Conservation (phyloP, 768 basidiomycete species). For the Leucogyrophana mollusca region DNA sequence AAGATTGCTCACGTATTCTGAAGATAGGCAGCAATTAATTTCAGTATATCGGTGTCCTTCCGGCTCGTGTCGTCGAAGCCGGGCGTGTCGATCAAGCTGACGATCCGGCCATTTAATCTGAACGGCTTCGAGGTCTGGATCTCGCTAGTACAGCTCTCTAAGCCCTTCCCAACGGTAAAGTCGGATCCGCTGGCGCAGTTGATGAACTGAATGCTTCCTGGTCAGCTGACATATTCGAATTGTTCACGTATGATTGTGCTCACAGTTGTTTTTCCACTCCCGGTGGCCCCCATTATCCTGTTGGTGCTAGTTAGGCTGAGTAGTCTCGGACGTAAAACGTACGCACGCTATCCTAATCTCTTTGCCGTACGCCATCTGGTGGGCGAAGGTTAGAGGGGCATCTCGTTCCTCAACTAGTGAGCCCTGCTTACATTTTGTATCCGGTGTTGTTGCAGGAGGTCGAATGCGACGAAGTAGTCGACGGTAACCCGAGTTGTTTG, state of each 20-base stretch:
- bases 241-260: neutral
- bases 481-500: too few relatives aligned
- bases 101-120: constrained; percentile 36
- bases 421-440: too few relatives aligned
- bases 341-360: constrained; percentile 34
- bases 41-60: constrained; percentile 46
- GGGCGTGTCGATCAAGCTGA: constrained; percentile 57
- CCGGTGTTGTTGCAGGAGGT: too few relatives aligned
- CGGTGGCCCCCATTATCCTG: constrained; percentile 17
- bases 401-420: too few relatives aligned
- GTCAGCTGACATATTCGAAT: neutral
- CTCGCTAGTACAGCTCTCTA: constrained; percentile 43
- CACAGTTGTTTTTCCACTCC: constrained; percentile 17
- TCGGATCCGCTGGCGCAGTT: constrained; percentile 43
- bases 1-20: constrained; percentile 6
- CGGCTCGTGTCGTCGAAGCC: constrained; percentile 55
- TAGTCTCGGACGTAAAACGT: neutral
- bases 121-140: constrained; percentile 42
- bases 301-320: neutral
- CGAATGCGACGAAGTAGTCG: too few relatives aligned
- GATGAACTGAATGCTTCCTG: constrained; percentile 37
- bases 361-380: constrained; percentile 11
- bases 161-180: constrained; percentile 36
- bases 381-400: too few relatives aligned
- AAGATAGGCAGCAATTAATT: constrained; percentile 37